Base-by-base conservation (phyloP, 2,329 filamentous ascomycete genomes). In the Clonostachys rosea region DNA sequence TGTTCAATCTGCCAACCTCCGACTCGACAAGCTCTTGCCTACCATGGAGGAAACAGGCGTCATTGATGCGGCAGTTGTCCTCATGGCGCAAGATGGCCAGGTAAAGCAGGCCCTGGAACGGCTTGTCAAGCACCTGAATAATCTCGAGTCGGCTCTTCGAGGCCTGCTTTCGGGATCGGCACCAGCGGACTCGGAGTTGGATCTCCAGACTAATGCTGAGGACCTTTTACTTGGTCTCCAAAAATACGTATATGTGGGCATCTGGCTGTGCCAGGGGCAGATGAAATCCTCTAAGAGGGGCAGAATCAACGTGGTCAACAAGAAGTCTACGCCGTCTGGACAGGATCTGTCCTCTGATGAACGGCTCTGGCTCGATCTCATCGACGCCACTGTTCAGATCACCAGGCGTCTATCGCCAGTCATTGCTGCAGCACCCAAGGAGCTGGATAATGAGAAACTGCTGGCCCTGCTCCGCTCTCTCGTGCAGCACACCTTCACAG, bases 181-280 rank as follows among this genome's bases (percentile, higher is more conserved):
- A 1, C 76, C 78, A 2, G 78, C 86, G 47, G 69, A 75, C 2
- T 66, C 71, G 2, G 24, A 30, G 24, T 43, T 54, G 13, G 60
- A 70, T 34, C 52, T 84, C 3, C 79, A 83, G 49, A 81, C 86
- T 52, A 80, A 87, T 0, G 81, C 86, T 1, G 80, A 86, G 47
- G 86, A 91, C 48, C 74, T 96, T 2, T 74, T 96, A 5, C 79
- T 83, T 48, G 84, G 86, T 1, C 70, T 99, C 16, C 85, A 95
- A 51, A 96, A 95, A 62, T 97, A 96, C 66, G 83, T 86, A 2
- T 86, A 91, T 53, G 89, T 99, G 2, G 94, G 95, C 13, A 92
- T 95, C 44, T 99, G 94, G 94, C 74, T 99, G 12, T 97, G 94
- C 57, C 89, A 95, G 65, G 83, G 86, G 2, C 90, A 96, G 61